Evolutionary conservation across 495 filamentous ascomycete species (phyloP), one percentile per base, ranked within the genome.

Genomic region (Daldinia caldariorum): DNA sequence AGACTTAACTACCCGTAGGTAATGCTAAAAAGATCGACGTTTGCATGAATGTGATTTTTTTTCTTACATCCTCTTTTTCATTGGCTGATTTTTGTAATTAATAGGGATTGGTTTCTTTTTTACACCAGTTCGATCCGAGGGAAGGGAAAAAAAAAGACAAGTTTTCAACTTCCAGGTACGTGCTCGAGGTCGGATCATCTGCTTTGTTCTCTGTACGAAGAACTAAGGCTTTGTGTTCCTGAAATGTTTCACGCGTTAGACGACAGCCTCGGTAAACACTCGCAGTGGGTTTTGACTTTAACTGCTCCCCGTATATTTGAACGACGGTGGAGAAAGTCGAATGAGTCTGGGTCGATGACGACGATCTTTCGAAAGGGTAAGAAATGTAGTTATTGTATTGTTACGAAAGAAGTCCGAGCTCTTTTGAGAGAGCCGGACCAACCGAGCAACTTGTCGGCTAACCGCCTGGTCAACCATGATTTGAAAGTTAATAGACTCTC

Each of bases 221-320:
- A 38, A 68, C 47, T 10, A 61, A 51, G 69, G 37, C 55, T 54
- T 58, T 65, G 53, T 56, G 45, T 38, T 72, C 64, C 58, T 50
- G 50, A 38, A 38, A 51, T 72, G 70, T 72, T 68, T 72, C 70
- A 68, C 69, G 60, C 49, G 18, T 58, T 22, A 7, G 37, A 51
- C 45, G 56, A 63, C 35, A 32, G 31, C 62, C 63, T 66, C 55
- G 68, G 45, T 56, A 70, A 60, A 60, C 16, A 70, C 4, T 34
- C 13, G 16, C 34, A 12, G 38, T 34, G 34, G 61, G 26, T 3
- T 26, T 26, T 26, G 26, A 26, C 26, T 26, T 26, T 65, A 20
- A 32, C 38, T 63, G 60, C 41, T n/a, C 39, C 39, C 14, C 26
- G 34, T 2, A 34, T 34, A 35, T 49, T 18, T 50, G 50, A 39